phyloP scores from a whole-genome alignment of 169 alveolate species.

The Babesia bovis region DNA sequence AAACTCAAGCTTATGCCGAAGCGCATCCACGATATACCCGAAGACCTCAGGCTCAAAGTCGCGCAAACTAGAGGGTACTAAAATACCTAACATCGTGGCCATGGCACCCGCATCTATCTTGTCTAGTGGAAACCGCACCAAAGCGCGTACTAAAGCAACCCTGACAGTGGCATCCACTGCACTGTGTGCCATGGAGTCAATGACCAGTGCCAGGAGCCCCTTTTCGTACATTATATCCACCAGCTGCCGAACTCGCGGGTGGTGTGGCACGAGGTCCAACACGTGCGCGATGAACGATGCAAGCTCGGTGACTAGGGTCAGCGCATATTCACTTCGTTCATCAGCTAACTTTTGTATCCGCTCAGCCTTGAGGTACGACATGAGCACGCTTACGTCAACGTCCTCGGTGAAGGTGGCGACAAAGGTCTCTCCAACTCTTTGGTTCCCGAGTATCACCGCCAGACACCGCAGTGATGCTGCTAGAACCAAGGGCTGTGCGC shows the following conservation, averaged over 20 bases:
- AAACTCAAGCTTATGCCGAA: conserved; percentile 18
- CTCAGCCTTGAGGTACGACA: conserved; percentile 33
- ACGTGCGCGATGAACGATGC: conserved; percentile 8
- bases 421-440: conserved; percentile 14
- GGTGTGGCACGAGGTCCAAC: background rate
- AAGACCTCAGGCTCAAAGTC: conserved; percentile 37
- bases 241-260: conserved; percentile 5
- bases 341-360: conserved; percentile 9
- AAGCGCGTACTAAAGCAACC: conserved; percentile 17
- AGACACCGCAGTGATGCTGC: conserved; percentile 41
- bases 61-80: conserved; percentile 1
- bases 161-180: conserved; percentile 8
- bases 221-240: conserved; percentile 42
- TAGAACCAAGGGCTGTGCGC: conserved; percentile 45
- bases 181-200: conserved; percentile 12
- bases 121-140: conserved; percentile 38
- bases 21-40: conserved; percentile 30
- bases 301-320: background rate
- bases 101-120: conserved; percentile 35
- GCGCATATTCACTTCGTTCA: conserved; percentile 1
- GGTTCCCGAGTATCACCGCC: conserved; percentile 11
- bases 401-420: conserved; percentile 36
- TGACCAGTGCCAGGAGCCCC: conserved; percentile 25
- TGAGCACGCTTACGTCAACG: conserved; percentile 8
- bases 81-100: conserved; percentile 18